A percentile compares a stretch with the other conserved stretches of the same genome.
Conservation (phyloP, 2,329 filamentous ascomycete genomes). For the Ophiostoma sp. region DNA sequence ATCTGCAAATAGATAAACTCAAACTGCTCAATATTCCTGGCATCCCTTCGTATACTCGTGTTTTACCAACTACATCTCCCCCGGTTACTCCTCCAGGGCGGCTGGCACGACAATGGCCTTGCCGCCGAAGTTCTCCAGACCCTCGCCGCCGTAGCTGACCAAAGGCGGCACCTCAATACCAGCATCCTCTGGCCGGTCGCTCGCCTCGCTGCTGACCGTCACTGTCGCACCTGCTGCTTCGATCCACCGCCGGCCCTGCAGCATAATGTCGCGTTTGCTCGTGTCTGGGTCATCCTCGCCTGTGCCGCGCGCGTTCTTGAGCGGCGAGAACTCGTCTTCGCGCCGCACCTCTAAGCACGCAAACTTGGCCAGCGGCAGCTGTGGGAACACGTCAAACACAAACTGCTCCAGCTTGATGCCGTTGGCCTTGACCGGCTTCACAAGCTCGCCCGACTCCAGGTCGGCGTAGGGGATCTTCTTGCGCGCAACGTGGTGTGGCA, state of each 20-base stretch:
- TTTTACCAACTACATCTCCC: not conserved
- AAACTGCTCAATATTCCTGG: no score
- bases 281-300: slow-evolving; percentile 93
- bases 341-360: slow-evolving; percentile 93
- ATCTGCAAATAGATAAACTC: no score
- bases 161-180: slow-evolving; percentile 89
- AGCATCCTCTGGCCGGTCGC: slow-evolving; percentile 44
- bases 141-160: slow-evolving; percentile 77
- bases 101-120: slow-evolving; percentile 43
- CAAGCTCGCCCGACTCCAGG: slow-evolving; percentile 65
- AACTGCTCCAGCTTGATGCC: slow-evolving; percentile 99
- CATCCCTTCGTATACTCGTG: no score
- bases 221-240: slow-evolving; percentile 72
- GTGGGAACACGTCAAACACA: slow-evolving; percentile 96
- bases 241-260: slow-evolving; percentile 82
- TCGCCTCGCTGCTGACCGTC: slow-evolving; percentile 33
- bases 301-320: slow-evolving; percentile 84
- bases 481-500: slow-evolving; percentile 91
- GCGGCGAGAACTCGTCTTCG: slow-evolving; percentile 94
- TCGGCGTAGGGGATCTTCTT: slow-evolving; percentile 96
- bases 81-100: slow-evolving; percentile 25
- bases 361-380: slow-evolving; percentile 80
- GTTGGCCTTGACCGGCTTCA: slow-evolving; percentile 93
- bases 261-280: slow-evolving; percentile 83
- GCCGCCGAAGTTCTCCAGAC: slow-evolving; percentile 51